Evolutionary conservation across 2,329 filamentous ascomycete species (phyloP).

Genomic region (Diaporthe aspalathi): DNA sequence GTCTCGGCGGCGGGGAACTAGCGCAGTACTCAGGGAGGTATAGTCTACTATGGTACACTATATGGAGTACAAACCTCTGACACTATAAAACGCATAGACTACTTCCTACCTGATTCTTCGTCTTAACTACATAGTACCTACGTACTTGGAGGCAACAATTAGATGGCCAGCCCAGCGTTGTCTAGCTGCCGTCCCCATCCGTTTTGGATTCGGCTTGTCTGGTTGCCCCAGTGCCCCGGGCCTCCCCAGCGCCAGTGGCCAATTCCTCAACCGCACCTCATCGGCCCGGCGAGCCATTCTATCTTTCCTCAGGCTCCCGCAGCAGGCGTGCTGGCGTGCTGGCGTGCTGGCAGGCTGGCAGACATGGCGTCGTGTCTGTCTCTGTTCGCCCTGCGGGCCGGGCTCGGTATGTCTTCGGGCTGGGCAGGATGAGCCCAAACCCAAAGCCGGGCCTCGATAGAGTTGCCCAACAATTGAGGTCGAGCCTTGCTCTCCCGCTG

Average conservation of each 20-base stretch:
- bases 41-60: too few species aligned
- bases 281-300: constrained; percentile 3
- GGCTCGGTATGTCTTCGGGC: constrained; percentile 3
- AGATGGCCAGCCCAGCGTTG: neutral
- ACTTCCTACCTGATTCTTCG: too few species aligned
- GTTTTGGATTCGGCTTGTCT: neutral
- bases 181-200: neutral
- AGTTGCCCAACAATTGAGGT: constrained; percentile 31
- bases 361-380: too few species aligned
- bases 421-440: constrained; percentile 4
- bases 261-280: constrained; percentile 30
- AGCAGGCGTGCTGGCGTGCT: neutral
- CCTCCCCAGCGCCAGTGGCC: constrained; percentile 30
- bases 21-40: too few species aligned
- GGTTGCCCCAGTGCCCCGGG: neutral
- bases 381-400: too few species aligned
- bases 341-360: neutral
- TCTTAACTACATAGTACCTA: too few species aligned
- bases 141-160: too few species aligned
- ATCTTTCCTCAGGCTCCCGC: too few species aligned
- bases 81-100: neutral
- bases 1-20: too few species aligned
- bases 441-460: constrained; percentile 11
- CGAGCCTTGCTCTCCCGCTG: neutral
- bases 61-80: too few species aligned